These are phyloP conservation scores for Eucalyptus sp. DNA, from an alignment of 345 rosid genomes.

Conservation along the genomic window DNA sequence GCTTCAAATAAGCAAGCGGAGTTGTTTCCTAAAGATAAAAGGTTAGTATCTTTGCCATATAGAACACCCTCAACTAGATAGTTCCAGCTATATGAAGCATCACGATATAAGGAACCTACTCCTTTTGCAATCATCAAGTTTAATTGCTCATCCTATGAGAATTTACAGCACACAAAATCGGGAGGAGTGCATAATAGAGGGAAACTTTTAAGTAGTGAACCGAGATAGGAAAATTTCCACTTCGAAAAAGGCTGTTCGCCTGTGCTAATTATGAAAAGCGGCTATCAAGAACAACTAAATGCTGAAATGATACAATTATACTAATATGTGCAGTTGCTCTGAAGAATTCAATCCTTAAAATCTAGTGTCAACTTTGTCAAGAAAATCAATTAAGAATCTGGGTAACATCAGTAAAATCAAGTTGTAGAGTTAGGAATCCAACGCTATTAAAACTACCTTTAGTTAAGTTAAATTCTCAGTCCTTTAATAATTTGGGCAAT, in stretches of 20 bases:
- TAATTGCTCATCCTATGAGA: background rate
- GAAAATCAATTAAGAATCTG: background rate
- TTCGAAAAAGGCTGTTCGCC: background rate
- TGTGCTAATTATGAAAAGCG: background rate
- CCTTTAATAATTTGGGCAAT: background rate
- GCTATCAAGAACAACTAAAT: background rate
- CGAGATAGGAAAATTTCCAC: background rate
- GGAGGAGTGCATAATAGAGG: background rate
- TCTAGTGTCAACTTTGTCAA: background rate
- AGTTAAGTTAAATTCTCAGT: background rate
- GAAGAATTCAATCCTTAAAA: background rate
- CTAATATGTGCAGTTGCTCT: background rate
- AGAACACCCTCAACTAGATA: background rate
- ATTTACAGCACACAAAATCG: background rate
- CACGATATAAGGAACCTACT: background rate
- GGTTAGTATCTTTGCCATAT: background rate
- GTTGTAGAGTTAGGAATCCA: too few relatives aligned
- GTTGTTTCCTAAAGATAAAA: background rate
- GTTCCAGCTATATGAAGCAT: background rate
- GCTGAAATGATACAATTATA: background rate
- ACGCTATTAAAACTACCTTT: too few relatives aligned
- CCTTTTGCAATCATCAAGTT: background rate
- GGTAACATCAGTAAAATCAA: background rate
- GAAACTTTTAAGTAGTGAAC: background rate
- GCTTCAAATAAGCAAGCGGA: background rate